Evolutionary conservation across 768 basidiomycete species (phyloP), one percentile per base, ranked within the genome.

Genomic region (Nevesoporus exiguus): DNA sequence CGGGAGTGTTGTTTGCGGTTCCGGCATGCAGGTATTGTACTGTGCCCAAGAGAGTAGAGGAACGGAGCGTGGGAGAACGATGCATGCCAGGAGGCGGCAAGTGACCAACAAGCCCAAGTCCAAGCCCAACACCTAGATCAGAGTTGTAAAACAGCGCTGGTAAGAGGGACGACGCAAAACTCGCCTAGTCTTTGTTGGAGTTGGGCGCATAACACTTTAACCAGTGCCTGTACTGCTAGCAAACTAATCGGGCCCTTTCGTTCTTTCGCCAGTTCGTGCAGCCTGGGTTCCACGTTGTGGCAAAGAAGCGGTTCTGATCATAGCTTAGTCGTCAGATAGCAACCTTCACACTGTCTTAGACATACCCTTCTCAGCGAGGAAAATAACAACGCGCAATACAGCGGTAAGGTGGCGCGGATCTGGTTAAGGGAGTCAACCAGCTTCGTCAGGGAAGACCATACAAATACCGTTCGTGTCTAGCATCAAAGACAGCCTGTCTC

Each of bases 211-310:
- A 58, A 57, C 22, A 65, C 24, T 17, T 54, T 57, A 19, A 65
- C 55, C 1, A 65, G 53, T 14, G 54, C 62, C 21, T 65, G 60
- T 10, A 64, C 63, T 29, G 62, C 63, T 30, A 61, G 44, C 33
- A 61, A 17, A 36, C 63, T 59, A 14, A 57, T 56, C 15, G 55
- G 55, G 7, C 52, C 45, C n/a, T 47, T 40, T 19, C 37, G 45
- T 29, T 30, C n/a, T 33, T 17, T 53, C 39, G 52, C 52, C 37
- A 53, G 5, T 13, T 47, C 37, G n/a, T 47, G 52, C 25, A 53
- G 52, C 39, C 52, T 53, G 17, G 45, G 30, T 40, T 53, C 45
- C 29, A 33, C 45, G 37, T 24, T 14, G 30, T 27, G 29, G 21
- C 52, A 53, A 31, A n/a, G 37, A 25, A 33, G 30, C 17, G 52